Conservation (phyloP, 352 stramenopile genomes). For the Aphanomyces stellatus region DNA sequence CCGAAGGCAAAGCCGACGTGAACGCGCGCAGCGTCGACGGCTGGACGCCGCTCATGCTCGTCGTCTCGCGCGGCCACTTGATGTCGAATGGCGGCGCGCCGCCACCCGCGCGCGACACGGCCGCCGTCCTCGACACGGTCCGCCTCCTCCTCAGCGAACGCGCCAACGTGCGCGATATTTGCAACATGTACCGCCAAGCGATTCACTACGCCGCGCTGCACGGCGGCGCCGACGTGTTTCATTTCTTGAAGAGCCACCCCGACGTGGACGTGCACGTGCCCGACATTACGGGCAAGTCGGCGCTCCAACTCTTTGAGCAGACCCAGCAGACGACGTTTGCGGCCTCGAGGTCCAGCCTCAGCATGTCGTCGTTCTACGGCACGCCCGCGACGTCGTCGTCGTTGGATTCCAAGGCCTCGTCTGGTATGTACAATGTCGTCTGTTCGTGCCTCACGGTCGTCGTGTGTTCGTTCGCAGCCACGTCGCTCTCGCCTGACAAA, state of each 20-base stretch:
- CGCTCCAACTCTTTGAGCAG: constrained; percentile 21
- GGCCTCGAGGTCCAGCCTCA: not conserved
- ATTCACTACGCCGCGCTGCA: constrained; percentile 70
- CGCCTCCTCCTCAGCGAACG: constrained; percentile 60
- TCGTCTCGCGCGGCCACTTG: constrained; percentile 38
- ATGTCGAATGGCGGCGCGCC: constrained; percentile 28
- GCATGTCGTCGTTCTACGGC: not conserved
- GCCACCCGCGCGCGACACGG: constrained; percentile 18
- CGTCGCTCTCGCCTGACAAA: not conserved
- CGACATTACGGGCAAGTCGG: constrained; percentile 67
- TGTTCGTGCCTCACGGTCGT: not conserved
- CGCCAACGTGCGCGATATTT: constrained; percentile 52
- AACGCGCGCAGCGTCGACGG: constrained; percentile 60
- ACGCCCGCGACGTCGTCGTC: not conserved
- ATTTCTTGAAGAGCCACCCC: constrained; percentile 32
- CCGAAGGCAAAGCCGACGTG: constrained; percentile 59
- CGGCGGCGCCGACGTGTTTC: constrained; percentile 47
- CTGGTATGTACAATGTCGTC: not conserved
- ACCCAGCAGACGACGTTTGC: not conserved
- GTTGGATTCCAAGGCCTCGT: not conserved
- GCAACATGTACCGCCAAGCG: constrained; percentile 53
- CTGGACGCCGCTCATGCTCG: constrained; percentile 70
- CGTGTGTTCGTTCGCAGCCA: not conserved
- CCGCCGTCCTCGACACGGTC: constrained; percentile 45
- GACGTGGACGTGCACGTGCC: constrained; percentile 32